Base-by-base conservation (phyloP, 139 green algal genomes). In the Tetradesmus lagerheimii region DNA sequence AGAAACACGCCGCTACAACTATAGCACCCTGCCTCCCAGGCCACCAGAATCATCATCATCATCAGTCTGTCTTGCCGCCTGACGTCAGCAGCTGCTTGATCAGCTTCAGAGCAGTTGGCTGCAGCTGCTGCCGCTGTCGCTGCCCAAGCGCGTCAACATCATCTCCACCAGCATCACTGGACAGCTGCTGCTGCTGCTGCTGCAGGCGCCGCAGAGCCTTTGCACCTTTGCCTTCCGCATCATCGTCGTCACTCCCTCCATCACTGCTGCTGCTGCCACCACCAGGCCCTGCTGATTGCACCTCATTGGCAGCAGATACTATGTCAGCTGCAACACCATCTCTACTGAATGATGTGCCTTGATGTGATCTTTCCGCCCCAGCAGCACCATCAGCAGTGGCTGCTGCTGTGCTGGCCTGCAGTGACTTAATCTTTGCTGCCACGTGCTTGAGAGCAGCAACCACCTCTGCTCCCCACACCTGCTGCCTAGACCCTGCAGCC, bases 61-160 rank as follows among this genome's bases (percentile, higher is more conserved):
- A 62, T 79, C 71, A 79, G 71, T 79, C 71, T 38, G 71, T 79
- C 71, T 79, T 79, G 71, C 71, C 71, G 27, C 71, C 71, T 38
- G n/a, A 38, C 25, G 66, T 82, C 12, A 90, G 83, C 75, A 92
- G 77, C 78, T 90, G 82, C 76, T 92, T 93, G 1, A 91, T n/a
- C 25, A 92, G 84, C 57, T 85, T 84, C 81, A 90, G 79, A 41
- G 81, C 89, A 4, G 83, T 87, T 0, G 87, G 82, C 27, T 89
- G 71, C 83, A 93, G 77, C 87, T 91, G 87, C 35, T 78, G 64
- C 64, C 45, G 76, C 34, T 89, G 87, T 9, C 83, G 80, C 25
- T 41, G 83, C 77, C 57, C 82, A 50, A 93, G 43, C 0, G 87
- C 89, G 0, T 12, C 43, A 2, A 53, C 80, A 29, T 91, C 90